A percentile compares a stretch with the other conserved stretches of the same genome.
Conservation (phyloP, 225 moss, liverwort and hornwort species). For the Bryoerythrophyllum caledonicum region DNA sequence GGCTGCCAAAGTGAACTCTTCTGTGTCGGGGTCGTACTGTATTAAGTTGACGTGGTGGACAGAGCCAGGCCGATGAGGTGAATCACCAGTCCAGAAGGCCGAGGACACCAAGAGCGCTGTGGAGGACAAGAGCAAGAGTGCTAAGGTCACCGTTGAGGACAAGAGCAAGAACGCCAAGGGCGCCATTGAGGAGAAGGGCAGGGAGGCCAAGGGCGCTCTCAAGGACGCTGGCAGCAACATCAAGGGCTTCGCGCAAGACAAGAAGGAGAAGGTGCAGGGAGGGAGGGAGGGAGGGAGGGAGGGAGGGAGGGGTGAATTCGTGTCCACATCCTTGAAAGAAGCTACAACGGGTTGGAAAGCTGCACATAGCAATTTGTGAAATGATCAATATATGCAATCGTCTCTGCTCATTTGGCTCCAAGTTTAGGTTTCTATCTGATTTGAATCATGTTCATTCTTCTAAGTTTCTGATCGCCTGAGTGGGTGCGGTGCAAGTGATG, state of each 20-base stretch:
- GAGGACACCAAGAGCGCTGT: conserved; percentile 33
- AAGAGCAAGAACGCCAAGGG: conserved; percentile 38
- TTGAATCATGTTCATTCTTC: too few relatives aligned
- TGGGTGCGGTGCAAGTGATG: too few relatives aligned
- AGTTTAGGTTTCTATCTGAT: not conserved
- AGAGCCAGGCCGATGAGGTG: conserved; percentile 34
- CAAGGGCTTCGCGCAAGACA: conserved; percentile 46
- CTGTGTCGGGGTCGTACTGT: too few relatives aligned
- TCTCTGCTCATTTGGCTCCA: conserved; percentile 2
- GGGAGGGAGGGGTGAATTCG: conserved; percentile 1
- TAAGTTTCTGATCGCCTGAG: too few relatives aligned
- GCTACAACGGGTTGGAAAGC: conserved; percentile 23
- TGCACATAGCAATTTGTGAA: conserved; percentile 33
- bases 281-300: conserved; percentile 18
- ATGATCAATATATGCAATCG: conserved; percentile 21
- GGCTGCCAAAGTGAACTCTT: too few relatives aligned
- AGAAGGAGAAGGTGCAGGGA: conserved; percentile 51
- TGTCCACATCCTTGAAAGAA: conserved; percentile 26
- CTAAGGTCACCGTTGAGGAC: conserved; percentile 27
- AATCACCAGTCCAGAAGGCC: conserved; percentile 33
- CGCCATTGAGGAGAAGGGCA: conserved; percentile 27
- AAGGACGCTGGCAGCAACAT: conserved; percentile 39
- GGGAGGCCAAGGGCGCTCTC: conserved; percentile 36
- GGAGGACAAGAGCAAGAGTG: conserved; percentile 39
- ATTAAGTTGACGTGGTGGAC: too few relatives aligned